These are phyloP conservation scores for Chaetoceros muelleri DNA, from an alignment of 108 stramenopile species.

Conservation along the genomic window DNA sequence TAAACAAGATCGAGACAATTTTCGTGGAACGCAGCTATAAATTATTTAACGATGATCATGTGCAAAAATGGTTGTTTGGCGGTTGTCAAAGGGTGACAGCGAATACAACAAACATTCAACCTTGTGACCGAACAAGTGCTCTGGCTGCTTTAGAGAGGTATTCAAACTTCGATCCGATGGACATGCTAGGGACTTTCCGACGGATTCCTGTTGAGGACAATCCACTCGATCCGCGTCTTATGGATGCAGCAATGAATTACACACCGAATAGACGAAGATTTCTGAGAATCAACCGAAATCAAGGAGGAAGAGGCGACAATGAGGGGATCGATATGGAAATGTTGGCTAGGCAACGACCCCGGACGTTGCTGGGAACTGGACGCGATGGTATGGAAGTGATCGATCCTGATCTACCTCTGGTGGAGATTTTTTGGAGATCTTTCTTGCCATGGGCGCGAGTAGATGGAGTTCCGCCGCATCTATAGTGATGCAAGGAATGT, in stretches of 20 bases:
- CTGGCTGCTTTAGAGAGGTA: slow-evolving; percentile 58
- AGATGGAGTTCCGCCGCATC: slow-evolving; percentile 59
- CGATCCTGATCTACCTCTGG: slow-evolving; percentile 70
- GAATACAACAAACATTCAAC: background rate
- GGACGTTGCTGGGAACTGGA: slow-evolving; percentile 16
- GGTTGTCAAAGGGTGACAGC: slow-evolving; percentile 4
- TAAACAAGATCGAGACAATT: slow-evolving; percentile 11
- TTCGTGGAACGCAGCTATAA: slow-evolving; percentile 39
- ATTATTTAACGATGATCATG: slow-evolving; percentile 23
- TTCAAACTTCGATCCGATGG: slow-evolving; percentile 37
- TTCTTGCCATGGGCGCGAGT: slow-evolving; percentile 75
- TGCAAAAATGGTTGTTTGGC: slow-evolving; percentile 17
- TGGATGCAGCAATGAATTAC: slow-evolving; percentile 59
- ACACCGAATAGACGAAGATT: slow-evolving; percentile 58
- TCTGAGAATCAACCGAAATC: slow-evolving; percentile 22
- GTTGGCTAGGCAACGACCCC: slow-evolving; percentile 6
- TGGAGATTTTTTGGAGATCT: slow-evolving; percentile 63
- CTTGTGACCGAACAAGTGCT: slow-evolving; percentile 7
- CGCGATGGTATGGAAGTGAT: slow-evolving; percentile 14
- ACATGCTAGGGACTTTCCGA: slow-evolving; percentile 53
- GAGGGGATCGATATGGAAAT: slow-evolving; percentile 2
- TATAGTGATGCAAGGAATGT: too few species aligned
- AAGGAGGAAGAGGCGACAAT: slow-evolving; percentile 1
- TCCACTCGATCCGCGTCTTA: slow-evolving; percentile 51
- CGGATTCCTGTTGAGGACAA: slow-evolving; percentile 70